Conservation (phyloP, 306 rosid genomes). For the Inga leiocalycina region DNA sequence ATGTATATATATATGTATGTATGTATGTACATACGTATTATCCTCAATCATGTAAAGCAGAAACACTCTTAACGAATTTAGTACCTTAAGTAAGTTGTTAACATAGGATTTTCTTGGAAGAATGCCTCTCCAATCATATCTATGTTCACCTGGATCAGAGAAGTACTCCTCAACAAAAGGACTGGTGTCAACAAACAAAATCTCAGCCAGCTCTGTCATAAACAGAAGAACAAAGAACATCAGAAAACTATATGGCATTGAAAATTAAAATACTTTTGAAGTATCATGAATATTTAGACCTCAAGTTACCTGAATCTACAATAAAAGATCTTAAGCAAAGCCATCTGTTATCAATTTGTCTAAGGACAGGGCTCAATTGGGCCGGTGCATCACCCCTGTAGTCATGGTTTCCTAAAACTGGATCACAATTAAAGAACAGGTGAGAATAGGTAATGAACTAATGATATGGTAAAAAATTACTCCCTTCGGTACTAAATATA, state of each 20-base stretch:
- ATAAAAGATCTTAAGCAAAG: slow-evolving; percentile 58
- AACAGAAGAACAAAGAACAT: not conserved
- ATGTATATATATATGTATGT: not conserved
- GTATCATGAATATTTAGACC: not conserved
- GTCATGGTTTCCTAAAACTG: slow-evolving; percentile 69
- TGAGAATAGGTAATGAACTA: not conserved
- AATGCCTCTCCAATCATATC: slow-evolving; percentile 50
- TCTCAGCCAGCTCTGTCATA: slow-evolving; percentile 45
- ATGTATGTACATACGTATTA: too few relatives aligned
- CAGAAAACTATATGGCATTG: not conserved
- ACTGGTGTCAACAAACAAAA: slow-evolving; percentile 62
- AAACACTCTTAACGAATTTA: not conserved
- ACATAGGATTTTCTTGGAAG: slow-evolving; percentile 44
- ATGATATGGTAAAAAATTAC: not conserved
- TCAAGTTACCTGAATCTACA: slow-evolving; percentile 47
- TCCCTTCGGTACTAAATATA: too few relatives aligned
- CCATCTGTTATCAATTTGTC: slow-evolving; percentile 55
- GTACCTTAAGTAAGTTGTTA: slow-evolving; percentile 45
- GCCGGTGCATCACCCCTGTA: slow-evolving; percentile 61
- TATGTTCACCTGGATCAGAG: slow-evolving; percentile 36
- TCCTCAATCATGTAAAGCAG: not conserved
- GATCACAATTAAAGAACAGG: slow-evolving; percentile 19
- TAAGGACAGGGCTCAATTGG: slow-evolving; percentile 51
- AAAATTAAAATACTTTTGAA: not conserved
- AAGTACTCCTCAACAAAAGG: slow-evolving; percentile 56